phyloP scores from a whole-genome alignment of 768 basidiomycete species.

The Galerina sulciceps region DNA sequence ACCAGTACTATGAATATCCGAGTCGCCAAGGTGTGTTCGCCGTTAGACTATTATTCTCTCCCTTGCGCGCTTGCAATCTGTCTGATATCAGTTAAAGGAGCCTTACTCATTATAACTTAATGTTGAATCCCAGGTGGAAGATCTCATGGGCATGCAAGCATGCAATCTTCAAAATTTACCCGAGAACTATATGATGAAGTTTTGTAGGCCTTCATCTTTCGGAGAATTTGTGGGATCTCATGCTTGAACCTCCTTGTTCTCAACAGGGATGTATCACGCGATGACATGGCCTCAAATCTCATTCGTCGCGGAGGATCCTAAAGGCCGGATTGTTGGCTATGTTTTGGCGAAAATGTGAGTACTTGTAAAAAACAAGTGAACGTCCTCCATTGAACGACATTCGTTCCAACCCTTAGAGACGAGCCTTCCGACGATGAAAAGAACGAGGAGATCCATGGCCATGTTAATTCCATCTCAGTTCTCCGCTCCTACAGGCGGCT shows the following conservation, averaged over 20 bases:
- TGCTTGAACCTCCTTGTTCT: not conserved
- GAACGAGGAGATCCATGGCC: slow-evolving; percentile 74
- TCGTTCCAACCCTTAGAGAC: slow-evolving; percentile 27
- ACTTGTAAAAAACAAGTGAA: not conserved
- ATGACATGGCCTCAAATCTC: slow-evolving; percentile 94
- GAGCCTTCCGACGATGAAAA: slow-evolving; percentile 55
- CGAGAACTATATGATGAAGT: slow-evolving; percentile 87
- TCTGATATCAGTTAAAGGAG: slow-evolving; percentile 16
- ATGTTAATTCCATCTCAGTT: slow-evolving; percentile 97
- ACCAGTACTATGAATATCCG: slow-evolving; percentile 59
- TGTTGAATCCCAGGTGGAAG: slow-evolving; percentile 65
- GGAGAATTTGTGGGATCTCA: not conserved
- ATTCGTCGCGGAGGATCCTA: slow-evolving; percentile 89
- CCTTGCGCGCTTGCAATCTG: slow-evolving; percentile 15
- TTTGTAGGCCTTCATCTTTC: slow-evolving; percentile 50
- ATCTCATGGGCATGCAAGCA: slow-evolving; percentile 92
- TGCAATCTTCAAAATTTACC: slow-evolving; percentile 93
- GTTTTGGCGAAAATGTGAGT: slow-evolving; percentile 94
- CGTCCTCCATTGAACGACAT: not conserved
- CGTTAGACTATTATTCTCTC: slow-evolving; percentile 5
- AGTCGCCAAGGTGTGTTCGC: slow-evolving; percentile 42
- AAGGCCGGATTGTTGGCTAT: slow-evolving; percentile 91
- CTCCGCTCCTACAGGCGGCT: slow-evolving; percentile 88
- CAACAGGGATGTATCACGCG: slow-evolving; percentile 82
- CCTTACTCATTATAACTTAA: slow-evolving; percentile 11